phyloP scores from a whole-genome alignment of 2,329 filamentous ascomycete genomes.

The Pochonia chlamydosporia region DNA sequence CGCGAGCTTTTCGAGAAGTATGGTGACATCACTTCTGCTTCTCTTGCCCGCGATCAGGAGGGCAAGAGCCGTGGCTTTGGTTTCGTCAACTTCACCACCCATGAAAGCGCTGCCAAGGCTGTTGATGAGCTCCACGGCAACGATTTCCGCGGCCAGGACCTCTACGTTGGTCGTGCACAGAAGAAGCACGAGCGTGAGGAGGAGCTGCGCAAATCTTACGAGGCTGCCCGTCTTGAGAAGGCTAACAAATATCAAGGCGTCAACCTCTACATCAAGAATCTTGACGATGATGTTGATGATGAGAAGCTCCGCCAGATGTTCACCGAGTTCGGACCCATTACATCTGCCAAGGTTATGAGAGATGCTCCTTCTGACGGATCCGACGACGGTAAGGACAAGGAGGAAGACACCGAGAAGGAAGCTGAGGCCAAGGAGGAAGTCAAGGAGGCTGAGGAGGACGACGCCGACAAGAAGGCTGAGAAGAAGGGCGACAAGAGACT shows the following conservation, averaged over 20 bases:
- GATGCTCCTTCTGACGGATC: conserved; percentile 59
- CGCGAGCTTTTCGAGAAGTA: conserved; percentile 85
- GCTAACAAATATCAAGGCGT: conserved; percentile 99
- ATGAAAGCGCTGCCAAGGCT: conserved; percentile 78
- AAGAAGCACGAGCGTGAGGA: conserved; percentile 99
- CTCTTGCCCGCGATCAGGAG: conserved; percentile 80
- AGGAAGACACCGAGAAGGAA: conserved; percentile 47
- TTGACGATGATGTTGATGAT: conserved; percentile 94
- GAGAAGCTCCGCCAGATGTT: conserved; percentile 97
- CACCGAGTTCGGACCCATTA: conserved; percentile 86
- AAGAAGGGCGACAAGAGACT: conserved; percentile 60
- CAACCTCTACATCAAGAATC: conserved; percentile 99
- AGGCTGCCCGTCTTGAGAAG: conserved; percentile 95
- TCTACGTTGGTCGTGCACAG: conserved; percentile 97
- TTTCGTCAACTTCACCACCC: conserved; percentile 92
- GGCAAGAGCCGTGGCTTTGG: conserved; percentile 94
- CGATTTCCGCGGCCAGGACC: conserved; percentile 88
- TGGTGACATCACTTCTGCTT: conserved; percentile 92
- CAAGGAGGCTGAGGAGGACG: conserved; percentile 39
- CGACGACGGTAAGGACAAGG: conserved; percentile 48
- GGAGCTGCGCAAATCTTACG: conserved; percentile 97
- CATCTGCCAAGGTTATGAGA: conserved; percentile 98
- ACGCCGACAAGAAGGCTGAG: conserved; percentile 53
- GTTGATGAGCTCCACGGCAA: conserved; percentile 89
- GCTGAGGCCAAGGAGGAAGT: conserved; percentile 36